A percentile compares a stretch with the other conserved stretches of the same genome.
Conservation (phyloP, 164 flowering plant species). For the Warburgia ugandensis region DNA sequence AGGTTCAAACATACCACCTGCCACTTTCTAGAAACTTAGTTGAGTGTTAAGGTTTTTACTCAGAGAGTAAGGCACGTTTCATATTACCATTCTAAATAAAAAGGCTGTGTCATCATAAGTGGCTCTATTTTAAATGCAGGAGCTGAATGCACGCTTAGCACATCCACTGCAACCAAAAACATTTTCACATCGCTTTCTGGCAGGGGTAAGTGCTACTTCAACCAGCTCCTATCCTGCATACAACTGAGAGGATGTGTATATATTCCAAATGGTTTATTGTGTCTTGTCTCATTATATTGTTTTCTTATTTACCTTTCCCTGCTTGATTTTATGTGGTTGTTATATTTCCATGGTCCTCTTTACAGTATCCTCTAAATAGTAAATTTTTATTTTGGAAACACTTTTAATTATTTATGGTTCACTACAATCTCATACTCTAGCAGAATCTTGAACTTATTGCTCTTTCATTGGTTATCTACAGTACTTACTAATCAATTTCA, state of each 20-base stretch:
- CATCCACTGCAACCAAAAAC: constrained; percentile 78
- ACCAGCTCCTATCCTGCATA: not conserved
- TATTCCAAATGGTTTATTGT: no score
- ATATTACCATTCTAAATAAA: not conserved
- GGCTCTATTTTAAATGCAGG: constrained; percentile 40
- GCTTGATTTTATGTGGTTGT: not conserved
- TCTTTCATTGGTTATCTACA: no score
- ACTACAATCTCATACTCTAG: no score
- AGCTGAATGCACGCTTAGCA: constrained; percentile 51
- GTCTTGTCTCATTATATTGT: not conserved
- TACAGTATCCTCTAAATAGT: not conserved
- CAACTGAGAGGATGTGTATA: no score
- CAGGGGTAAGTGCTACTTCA: constrained; percentile 52
- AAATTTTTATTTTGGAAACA: not conserved
- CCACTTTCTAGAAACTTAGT: not conserved
- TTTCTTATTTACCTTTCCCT: not conserved
- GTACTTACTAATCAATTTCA: no score
- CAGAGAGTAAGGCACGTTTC: not conserved
- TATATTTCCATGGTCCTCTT: no score
- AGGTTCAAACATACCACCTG: no score
- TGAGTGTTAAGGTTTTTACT: not conserved
- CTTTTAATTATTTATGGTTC: not conserved
- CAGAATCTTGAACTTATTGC: no score
- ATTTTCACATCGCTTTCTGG: constrained; percentile 74
- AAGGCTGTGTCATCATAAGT: not conserved